Evolutionary conservation across 805 yeast species (phyloP).

Genomic region (Ogataea parapolymorpha): DNA sequence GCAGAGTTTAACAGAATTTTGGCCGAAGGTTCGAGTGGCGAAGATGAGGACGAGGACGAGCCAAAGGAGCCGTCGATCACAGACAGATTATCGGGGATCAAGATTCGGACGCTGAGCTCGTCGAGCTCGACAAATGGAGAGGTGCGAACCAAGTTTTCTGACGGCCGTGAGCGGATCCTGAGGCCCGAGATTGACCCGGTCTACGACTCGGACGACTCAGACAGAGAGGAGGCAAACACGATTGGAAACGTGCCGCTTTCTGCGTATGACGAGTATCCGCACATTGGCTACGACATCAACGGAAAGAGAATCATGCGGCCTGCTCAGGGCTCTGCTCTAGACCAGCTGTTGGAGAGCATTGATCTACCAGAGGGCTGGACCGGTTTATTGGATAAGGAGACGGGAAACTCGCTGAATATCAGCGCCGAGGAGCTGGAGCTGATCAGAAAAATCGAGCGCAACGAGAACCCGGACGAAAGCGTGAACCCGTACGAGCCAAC

Average conservation of each 20-base stretch:
- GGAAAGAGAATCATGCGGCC: conserved; percentile 99
- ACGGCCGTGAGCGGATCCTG: conserved; percentile 75
- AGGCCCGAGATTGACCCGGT: conserved; percentile 90
- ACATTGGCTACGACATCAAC: conserved; percentile 92
- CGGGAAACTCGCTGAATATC: conserved; percentile 81
- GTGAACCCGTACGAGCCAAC: conserved; percentile 90
- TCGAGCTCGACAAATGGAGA: conserved; percentile 30
- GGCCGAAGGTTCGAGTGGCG: conserved; percentile 37
- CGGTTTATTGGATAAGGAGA: conserved; percentile 84
- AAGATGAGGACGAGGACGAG: conserved; percentile 47
- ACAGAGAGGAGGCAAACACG: conserved; percentile 73
- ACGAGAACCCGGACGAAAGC: conserved; percentile 76
- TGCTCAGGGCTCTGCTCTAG: conserved; percentile 93
- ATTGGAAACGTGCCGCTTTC: conserved; percentile 91
- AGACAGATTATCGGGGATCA: conserved; percentile 52
- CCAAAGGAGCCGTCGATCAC: conserved; percentile 53
- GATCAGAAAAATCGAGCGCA: conserved; percentile 78
- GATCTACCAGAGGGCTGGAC: conserved; percentile 99
- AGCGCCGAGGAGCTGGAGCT: conserved; percentile 86
- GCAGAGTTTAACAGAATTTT: conserved; percentile 61
- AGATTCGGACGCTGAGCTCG: conserved; percentile 47
- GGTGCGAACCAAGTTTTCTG: conserved; percentile 54
- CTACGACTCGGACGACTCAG: conserved; percentile 94
- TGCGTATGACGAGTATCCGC: conserved; percentile 96
- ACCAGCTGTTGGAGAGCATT: conserved; percentile 80